Evolutionary conservation across 257 asterid species (phyloP).

Genomic region (Dorcoceras hygrometricum): DNA sequence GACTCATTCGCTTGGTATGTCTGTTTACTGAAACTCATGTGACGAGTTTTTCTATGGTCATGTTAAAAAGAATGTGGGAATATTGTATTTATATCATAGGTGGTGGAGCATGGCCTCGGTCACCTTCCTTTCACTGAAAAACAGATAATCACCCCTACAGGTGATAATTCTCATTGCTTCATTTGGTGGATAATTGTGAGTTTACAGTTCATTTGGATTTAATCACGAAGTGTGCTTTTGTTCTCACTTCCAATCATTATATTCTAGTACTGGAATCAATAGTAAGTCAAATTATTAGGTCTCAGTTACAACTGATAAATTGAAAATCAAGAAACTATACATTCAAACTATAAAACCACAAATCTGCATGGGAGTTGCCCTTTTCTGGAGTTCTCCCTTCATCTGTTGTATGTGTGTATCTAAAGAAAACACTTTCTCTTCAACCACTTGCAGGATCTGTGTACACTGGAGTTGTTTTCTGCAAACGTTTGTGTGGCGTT

Average conservation of each 20-base stretch:
- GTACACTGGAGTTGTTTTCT: constrained; percentile 77
- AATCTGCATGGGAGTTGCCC: no score
- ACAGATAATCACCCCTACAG: constrained; percentile 90
- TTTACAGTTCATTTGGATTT: no score
- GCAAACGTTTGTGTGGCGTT: constrained; percentile 81
- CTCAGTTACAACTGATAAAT: no score
- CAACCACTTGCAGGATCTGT: constrained; percentile 61
- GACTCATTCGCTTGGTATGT: constrained; percentile 87
- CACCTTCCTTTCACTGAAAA: constrained; percentile 96
- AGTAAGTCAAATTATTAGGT: no score
- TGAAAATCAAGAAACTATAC: neutral
- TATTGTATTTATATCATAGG: constrained; percentile 36
- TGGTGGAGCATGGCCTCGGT: constrained; percentile 94
- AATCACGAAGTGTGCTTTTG: no score
- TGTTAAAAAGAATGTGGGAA: neutral
- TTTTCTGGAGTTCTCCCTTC: no score
- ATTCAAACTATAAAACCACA: no score
- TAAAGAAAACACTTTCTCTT: neutral
- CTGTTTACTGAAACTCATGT: constrained; percentile 7
- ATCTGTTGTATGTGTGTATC: neutral
- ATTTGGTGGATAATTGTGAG: neutral
- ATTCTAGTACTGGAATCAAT: no score
- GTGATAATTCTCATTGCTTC: constrained; percentile 29
- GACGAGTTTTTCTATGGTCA: constrained; percentile 11
- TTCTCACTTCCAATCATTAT: no score